Base-by-base conservation (phyloP, 1,284 basidiomycete species). In the Tilletiaria anomala region DNA sequence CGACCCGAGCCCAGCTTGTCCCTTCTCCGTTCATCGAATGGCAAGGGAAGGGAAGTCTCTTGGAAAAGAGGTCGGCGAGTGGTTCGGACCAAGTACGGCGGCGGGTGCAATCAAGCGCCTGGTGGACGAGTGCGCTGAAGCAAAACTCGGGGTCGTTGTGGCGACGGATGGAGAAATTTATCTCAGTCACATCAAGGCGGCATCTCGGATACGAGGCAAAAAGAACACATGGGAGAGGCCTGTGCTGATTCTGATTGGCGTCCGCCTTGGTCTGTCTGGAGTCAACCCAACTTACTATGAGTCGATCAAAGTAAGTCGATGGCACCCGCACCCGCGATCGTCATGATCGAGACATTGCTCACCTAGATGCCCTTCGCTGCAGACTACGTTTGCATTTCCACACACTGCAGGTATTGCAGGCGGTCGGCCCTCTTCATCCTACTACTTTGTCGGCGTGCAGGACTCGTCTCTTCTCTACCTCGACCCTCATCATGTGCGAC, bases 81-180 rank as follows among this genome's bases (percentile, higher is more conserved):
- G 91, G 91, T 96, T 96, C 60, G 91, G 91, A 0, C 91, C 91
- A 0, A 91, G 85, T 62, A 91, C 86, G 0, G 91, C 91, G 21
- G 87, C 89, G 5, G 88, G 88, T 24, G 89, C 87, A 12, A 83
- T 96, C 71, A 86, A 83, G 81, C 46, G 54, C 41, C 50, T 65
- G 0, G 76, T 93, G 6, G 76, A 80, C 59, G 74, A 76, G 0
- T 94, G 83, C 68, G 79, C 83, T 2, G 78, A 82, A 38, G 79
- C 82, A 23, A 81, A 80, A 0, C 70, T 96, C 6, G 78, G 82
- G 5, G 85, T 94, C 0, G 76, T 81, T 2, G 76, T 87, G 3
- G 85, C 85, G 2, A 75, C 77, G 0, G 91, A 96, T 61, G 78
- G 82, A 10, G 78, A 79, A 14, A 72, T 96, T 6, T 93, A 83